Evolutionary conservation across 2,329 filamentous ascomycete species (phyloP).

Genomic region (Botryotinia globosa): DNA sequence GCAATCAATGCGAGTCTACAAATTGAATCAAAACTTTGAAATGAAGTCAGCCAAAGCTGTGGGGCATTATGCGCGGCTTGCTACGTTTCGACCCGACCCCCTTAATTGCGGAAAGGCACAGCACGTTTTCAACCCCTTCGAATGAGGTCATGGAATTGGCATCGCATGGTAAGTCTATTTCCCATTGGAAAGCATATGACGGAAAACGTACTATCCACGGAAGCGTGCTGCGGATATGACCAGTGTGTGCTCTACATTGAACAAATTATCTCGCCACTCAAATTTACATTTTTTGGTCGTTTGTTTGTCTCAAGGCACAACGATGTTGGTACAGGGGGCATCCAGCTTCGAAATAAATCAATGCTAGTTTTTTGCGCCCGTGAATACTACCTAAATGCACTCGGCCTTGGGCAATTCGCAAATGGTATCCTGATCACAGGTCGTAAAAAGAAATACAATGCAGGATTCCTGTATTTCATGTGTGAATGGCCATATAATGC

Average conservation of each 20-base stretch:
- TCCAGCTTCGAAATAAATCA: neutral
- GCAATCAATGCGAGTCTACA: neutral
- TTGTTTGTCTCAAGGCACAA: neutral
- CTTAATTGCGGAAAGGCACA: neutral
- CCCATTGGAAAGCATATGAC: neutral
- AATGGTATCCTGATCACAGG: neutral
- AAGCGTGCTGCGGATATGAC: neutral
- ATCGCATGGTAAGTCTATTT: no score
- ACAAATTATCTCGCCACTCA: neutral
- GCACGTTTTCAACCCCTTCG: neutral
- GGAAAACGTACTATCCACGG: neutral
- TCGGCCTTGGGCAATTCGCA: neutral
- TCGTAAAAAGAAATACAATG: neutral
- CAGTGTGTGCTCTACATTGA: neutral
- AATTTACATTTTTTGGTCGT: neutral
- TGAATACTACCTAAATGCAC: neutral
- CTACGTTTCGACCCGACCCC: neutral
- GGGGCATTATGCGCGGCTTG: neutral
- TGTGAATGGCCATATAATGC: neutral
- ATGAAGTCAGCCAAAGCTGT: neutral
- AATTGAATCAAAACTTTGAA: neutral
- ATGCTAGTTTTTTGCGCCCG: neutral
- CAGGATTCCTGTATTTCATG: neutral
- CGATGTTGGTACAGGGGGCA: neutral
- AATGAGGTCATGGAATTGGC: neutral